phyloP scores from a whole-genome alignment of 2,329 filamentous ascomycete species.

The Pyrenochaeta sp. region DNA sequence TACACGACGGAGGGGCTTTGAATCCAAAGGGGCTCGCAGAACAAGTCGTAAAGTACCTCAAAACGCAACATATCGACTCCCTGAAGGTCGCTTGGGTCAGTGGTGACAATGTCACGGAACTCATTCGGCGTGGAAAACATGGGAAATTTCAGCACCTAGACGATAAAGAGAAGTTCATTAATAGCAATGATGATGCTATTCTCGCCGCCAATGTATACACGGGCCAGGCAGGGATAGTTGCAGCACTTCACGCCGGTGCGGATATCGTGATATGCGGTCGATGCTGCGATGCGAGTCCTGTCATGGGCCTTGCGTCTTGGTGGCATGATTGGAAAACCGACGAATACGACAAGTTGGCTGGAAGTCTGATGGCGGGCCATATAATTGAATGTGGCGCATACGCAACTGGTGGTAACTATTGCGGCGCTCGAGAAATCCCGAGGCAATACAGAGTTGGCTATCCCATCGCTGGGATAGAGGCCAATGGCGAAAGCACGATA shows the following conservation, averaged over 20 bases:
- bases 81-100: conserved; percentile 51
- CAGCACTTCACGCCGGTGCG: conserved; percentile 46
- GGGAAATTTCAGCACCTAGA: conserved; percentile 23
- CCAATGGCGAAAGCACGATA: conserved; percentile 13
- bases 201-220: conserved; percentile 59
- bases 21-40: conserved; percentile 60
- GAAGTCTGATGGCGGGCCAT: conserved; percentile 46
- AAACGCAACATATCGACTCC: conserved; percentile 5
- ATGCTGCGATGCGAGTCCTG: conserved; percentile 51
- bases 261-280: conserved; percentile 53
- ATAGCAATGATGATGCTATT: conserved; percentile 9
- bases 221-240: conserved; percentile 53
- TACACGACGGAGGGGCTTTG: conserved; percentile 63
- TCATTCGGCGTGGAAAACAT: conserved; percentile 15
- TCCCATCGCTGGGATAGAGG: conserved; percentile 21
- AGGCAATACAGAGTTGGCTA: conserved; percentile 32
- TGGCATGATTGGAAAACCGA: conserved; percentile 15
- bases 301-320: conserved; percentile 48
- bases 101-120: conserved; percentile 48
- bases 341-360: conserved; percentile 23
- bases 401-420: conserved; percentile 40
- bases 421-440: conserved; percentile 44
- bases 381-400: conserved; percentile 51
- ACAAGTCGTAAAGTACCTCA: conserved; percentile 40
- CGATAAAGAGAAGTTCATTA: conserved; percentile 10